Evolutionary conservation across 345 rosid genomes (phyloP), one percentile per base, ranked within the genome.

Genomic region (Cardamine occulta): DNA sequence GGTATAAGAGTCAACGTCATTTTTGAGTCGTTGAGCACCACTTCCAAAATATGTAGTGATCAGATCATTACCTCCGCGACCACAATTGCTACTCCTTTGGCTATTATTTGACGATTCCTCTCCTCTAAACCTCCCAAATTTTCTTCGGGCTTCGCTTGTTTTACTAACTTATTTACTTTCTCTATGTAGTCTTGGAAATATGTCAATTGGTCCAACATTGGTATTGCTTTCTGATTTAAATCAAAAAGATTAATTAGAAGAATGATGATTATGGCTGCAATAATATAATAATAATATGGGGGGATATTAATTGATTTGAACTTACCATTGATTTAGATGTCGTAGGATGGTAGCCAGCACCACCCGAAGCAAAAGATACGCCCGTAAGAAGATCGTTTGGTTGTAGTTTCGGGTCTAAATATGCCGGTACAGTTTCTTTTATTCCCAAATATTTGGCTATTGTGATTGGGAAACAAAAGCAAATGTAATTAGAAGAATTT

Each of bases 341-440:
- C 21, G 51, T 10, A 34, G 88, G 88, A 79, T 81, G 84, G 17
- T 63, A 91, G 18, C 97, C 97, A 3, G 84, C 15, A 37, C 88
- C 97, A 11, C 88, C 85, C 0, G 96, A 88, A 32, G 90, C 97
- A 65, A 91, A 88, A 64, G 76, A 81, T 24, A 89, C 93, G 0
- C 97, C 96, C 0, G 90, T 86, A 39, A 71, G 73, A 19, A 91
- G 91, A 68, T 88, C 91, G 5, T 74, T 44, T 34, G 70, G 72
- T 63, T 61, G 55, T 59, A 89, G 19, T 17, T 77, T 60, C 15
- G 84, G 81, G 53, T 88, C 93, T 7, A 85, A 58, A 78, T 86
- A 91, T 26, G 93, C 80, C 0, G 97, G 96, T 49, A 88, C 37
- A 0, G 35, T 39, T 1, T 73, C 81, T 60, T 85, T 88, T 24